Percentiles rank a stretch among this genome's conserved stretches.
These are phyloP conservation scores for Apiospora hydei DNA, from an alignment of 2,329 filamentous ascomycete genomes.

Conservation along the genomic window DNA sequence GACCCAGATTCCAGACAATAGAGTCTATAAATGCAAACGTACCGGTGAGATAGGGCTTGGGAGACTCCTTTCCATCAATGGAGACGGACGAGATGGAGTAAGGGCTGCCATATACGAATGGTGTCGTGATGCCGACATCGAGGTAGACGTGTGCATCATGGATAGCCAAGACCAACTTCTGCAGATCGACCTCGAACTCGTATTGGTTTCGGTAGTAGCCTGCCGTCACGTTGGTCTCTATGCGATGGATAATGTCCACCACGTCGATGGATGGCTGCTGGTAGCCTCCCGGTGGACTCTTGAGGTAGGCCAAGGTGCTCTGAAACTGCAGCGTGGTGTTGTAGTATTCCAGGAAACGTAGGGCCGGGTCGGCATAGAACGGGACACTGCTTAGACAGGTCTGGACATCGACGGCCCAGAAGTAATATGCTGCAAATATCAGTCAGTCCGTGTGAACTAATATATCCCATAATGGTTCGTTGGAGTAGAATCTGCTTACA, in stretches of 20 bases:
- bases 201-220: slow-evolving; percentile 46
- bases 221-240: slow-evolving; percentile 42
- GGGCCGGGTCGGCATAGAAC: slow-evolving; percentile 51
- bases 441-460: not conserved
- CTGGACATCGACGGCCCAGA: slow-evolving; percentile 40
- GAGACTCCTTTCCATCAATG: slow-evolving; percentile 41
- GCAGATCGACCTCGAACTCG: slow-evolving; percentile 45
- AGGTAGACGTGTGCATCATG: slow-evolving; percentile 47
- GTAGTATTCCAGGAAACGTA: slow-evolving; percentile 51
- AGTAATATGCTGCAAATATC: slow-evolving; percentile 13
- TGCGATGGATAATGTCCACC: slow-evolving; percentile 37
- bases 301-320: slow-evolving; percentile 50
- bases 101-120: slow-evolving; percentile 42
- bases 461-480: not conserved
- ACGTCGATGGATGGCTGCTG: slow-evolving; percentile 49
- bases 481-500: not conserved
- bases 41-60: slow-evolving; percentile 43
- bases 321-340: slow-evolving; percentile 54
- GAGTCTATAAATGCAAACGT: not conserved
- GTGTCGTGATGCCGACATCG: slow-evolving; percentile 38
- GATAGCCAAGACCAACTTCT: slow-evolving; percentile 38
- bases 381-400: slow-evolving; percentile 53
- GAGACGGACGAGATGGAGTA: slow-evolving; percentile 42
- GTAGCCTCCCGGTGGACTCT: slow-evolving; percentile 47
- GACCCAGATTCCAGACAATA: too few relatives aligned